Percentiles rank a stretch among this genome's conserved stretches.
phyloP scores from a whole-genome alignment of 225 moss, liverwort and hornwort genomes.

The Pseudoscleropodium purum region DNA sequence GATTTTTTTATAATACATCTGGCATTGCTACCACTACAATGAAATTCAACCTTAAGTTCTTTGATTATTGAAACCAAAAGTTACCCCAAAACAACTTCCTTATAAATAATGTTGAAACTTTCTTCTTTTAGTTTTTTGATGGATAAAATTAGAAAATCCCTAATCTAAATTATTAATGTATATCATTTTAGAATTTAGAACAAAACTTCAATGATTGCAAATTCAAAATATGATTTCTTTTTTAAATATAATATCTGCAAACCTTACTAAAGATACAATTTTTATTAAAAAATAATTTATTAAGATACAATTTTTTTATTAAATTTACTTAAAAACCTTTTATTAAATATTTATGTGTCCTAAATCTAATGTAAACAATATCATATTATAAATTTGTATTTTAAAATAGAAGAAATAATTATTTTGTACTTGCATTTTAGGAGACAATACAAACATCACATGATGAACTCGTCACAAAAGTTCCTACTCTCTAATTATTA shows the following conservation, averaged over 20 bases:
- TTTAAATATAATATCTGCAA: background rate
- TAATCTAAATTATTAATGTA: too few species aligned
- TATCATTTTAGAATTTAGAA: background rate
- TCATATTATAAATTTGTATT: background rate
- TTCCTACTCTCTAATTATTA: fast-evolving
- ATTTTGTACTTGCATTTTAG: background rate
- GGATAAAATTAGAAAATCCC: fast-evolving
- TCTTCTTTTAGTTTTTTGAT: background rate
- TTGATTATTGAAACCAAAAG: background rate
- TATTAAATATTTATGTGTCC: background rate
- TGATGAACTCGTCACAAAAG: background rate
- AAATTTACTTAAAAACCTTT: too few species aligned
- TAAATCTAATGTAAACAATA: too few species aligned
- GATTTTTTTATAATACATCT: background rate
- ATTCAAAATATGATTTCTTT: background rate
- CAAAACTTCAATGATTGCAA: background rate
- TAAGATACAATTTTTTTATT: too few species aligned
- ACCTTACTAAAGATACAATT: too few species aligned
- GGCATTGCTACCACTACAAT: too few species aligned
- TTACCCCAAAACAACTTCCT: too few species aligned
- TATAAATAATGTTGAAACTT: background rate
- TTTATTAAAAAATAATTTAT: too few species aligned
- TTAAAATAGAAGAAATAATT: background rate
- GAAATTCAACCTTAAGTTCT: background rate
- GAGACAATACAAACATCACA: background rate